Base-by-base conservation (phyloP, 163 green algal species). In the Scenedesmus sp. region DNA sequence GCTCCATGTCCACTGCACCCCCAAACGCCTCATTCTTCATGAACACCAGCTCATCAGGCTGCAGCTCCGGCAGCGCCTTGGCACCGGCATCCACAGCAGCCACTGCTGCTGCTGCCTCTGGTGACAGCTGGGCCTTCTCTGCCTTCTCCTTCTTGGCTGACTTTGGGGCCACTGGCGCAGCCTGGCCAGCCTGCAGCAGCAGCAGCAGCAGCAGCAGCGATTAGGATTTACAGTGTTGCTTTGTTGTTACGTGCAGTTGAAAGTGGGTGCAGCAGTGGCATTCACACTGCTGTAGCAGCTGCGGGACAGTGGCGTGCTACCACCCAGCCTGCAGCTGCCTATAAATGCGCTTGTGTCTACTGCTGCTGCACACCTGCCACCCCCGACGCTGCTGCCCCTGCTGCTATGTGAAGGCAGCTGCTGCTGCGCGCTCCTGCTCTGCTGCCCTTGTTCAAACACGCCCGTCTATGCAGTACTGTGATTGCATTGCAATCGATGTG, bases 81-180 rank as follows among this genome's bases (percentile, higher is more conserved):
- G 91, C 92, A 52, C 94, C 97, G 3, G 89, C 90, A 56, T 96
- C 95, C 60, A 98, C 97, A 1, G 94, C 94, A 0, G 88, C 93
- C 10, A 97, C 90, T 0, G 97, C 97, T 0, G 91, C 92, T 90
- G 93, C 54, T 4, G 94, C 95, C 16, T 84, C 76, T 20, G 74
- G 85, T 56, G 12, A n/a, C 26, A 92, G 83, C 66, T 86, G 26
- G 5, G 20, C 12, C 55, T 85, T 74, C 5, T 46, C 57, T 23
- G 55, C 54, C 66, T 84, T 82, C 66, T 90, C 59, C 34, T n/a
- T 73, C 34, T n/a, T 88, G 26, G 79, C n/a, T 7, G 89, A 20
- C 56, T 79, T 86, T 54, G 87, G 74, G 13, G 73, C 88, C 18
- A 82, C 60, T 26, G 76, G 34, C 4, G 70, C 87, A 13, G 79